phyloP scores from a whole-genome alignment of 2,329 filamentous ascomycete genomes.

The Herpomyces periplanetae region DNA sequence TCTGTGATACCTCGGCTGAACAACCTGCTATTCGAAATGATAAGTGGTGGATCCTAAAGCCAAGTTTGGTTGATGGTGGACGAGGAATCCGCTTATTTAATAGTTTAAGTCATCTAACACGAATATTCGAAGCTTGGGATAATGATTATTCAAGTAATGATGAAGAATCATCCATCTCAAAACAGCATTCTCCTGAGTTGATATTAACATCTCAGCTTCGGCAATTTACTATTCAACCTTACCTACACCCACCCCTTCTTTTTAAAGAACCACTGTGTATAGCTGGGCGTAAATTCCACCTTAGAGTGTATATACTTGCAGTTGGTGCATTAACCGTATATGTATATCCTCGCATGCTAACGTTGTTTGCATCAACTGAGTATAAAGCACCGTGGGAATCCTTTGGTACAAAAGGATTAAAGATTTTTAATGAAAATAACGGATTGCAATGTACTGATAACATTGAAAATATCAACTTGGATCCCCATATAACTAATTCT shows the following conservation, averaged over 20 bases:
- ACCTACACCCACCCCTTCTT: constrained; percentile 57
- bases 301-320: constrained; percentile 59
- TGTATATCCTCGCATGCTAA: constrained; percentile 65
- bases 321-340: constrained; percentile 37
- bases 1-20: constrained; percentile 24
- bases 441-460: constrained; percentile 7
- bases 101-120: constrained; percentile 40
- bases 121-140: constrained; percentile 76
- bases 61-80: constrained; percentile 80
- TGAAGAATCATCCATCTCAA: constrained; percentile 11
- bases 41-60: constrained; percentile 95
- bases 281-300: constrained; percentile 91
- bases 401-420: constrained; percentile 4
- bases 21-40: constrained; percentile 9
- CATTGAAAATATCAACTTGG: constrained; percentile 15
- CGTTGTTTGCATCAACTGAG: constrained; percentile 39
- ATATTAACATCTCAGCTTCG: constrained; percentile 65
- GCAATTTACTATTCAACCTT: constrained; percentile 81
- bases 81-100: constrained; percentile 72
- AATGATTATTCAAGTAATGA: constrained; percentile 21
- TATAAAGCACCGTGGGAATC: constrained; percentile 22
- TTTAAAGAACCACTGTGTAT: no score
- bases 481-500: constrained; percentile 64
- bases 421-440: no score
- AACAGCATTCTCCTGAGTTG: constrained; percentile 8